A percentile compares a stretch with the other conserved stretches of the same genome.
phyloP scores from a whole-genome alignment of 2,329 filamentous ascomycete species.

The Colletotrichum kahawae region DNA sequence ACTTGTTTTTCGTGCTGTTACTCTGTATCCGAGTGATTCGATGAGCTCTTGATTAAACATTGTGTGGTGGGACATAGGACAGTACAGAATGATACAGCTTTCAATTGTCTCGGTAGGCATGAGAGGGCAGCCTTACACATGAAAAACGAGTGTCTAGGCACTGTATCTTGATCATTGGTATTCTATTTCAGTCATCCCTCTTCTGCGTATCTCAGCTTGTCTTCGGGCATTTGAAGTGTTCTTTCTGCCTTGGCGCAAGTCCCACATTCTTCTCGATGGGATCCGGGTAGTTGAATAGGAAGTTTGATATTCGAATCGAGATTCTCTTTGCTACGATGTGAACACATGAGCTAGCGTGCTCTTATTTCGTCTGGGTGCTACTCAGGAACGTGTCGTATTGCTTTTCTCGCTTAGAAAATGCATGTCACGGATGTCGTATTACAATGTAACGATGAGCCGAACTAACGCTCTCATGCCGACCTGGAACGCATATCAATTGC shows the following conservation, averaged over 20 bases:
- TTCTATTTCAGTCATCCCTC: no score
- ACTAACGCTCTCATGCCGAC: background rate
- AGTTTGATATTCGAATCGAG: rapidly evolving
- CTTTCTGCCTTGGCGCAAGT: background rate
- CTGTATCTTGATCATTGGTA: background rate
- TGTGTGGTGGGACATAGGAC: no score
- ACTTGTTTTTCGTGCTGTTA: no score
- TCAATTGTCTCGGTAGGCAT: no score
- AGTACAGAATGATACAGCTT: no score
- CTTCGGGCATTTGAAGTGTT: background rate
- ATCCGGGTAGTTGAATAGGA: rapidly evolving
- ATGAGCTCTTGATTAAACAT: no score
- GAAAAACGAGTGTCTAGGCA: background rate
- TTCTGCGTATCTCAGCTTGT: background rate
- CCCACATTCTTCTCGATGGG: background rate
- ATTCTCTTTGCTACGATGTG: background rate
- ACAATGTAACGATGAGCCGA: background rate
- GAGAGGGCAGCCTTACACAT: background rate
- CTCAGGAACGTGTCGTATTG: background rate
- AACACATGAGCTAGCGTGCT: rapidly evolving
- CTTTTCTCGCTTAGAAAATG: background rate
- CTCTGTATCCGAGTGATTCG: no score
- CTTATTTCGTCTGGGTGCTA: background rate
- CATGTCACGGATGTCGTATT: background rate
- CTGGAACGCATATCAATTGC: background rate